Base-by-base conservation (phyloP, 176 grass and related monocot species). In the Neostapfia colusana region DNA sequence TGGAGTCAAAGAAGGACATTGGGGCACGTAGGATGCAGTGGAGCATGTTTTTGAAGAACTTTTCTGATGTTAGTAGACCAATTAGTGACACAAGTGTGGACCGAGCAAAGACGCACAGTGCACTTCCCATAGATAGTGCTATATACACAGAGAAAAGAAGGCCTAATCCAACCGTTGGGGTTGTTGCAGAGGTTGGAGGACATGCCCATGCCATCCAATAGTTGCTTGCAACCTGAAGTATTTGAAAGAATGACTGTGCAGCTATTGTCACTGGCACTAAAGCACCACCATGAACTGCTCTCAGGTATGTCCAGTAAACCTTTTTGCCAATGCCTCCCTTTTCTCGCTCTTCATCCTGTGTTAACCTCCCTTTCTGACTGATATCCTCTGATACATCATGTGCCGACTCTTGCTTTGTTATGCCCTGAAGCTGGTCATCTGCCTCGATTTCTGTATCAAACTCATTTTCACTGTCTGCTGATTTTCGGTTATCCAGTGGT, bases 1-100 rank as follows among this genome's bases (percentile, higher is more conserved):
- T 99, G 69, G 95, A 95, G 66, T 99, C 95, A 85, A 95, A 99
- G 87, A 99, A 99, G 21, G 91, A 91, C 95, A 99, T 99, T 15
- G 95, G 95, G 34, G 95, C 95, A 50, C 74, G 91, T 60, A 99
- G 11, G 37, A 95, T 86, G 67, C 89, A 90, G 35, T 66, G 82
- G 23, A 99, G 85, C 95, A 99, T 99, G 62, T 88, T 84, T 49
- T 88, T 85, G 40, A 99, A 99, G 70, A 99, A 92, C 53, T 78
- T 88, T 75, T 99, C 76, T 69, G 95, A 87, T 70, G 95, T 87
- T 68, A 79, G 45, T 45, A 99, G 85, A 57, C 89, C 91, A 68
- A 70, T 63, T 13, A 88, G 60, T 25, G 77, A 75, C 55, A 99
- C 21, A 27, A 99, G 91, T 45, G 81, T 74, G 46, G 87, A 63